A percentile compares a stretch with the other conserved stretches of the same genome.
Evolutionary conservation across 805 yeast genomes (phyloP).

Genomic region (Brettanomyces nanus): DNA sequence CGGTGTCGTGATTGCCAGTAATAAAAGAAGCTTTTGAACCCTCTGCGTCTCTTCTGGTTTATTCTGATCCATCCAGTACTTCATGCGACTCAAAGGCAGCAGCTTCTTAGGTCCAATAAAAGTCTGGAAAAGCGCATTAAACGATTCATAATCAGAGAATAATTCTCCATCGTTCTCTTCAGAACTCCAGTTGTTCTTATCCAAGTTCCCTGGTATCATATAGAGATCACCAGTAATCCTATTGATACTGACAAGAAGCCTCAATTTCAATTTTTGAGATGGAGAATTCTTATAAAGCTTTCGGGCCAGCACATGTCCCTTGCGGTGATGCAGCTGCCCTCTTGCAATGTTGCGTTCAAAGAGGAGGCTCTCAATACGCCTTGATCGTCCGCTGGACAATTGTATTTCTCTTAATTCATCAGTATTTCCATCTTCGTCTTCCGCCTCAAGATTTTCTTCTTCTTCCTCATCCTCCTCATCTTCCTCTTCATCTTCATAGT

Average conservation of each 20-base stretch:
- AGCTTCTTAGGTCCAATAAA: conserved; percentile 6
- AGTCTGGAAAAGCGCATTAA: conserved; percentile 15
- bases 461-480: conserved; percentile 23
- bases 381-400: conserved; percentile 24
- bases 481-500: conserved; percentile 21
- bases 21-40: conserved; percentile 19
- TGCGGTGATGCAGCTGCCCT: conserved; percentile 21
- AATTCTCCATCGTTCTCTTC: conserved; percentile 27
- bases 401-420: conserved; percentile 20
- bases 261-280: conserved; percentile 14
- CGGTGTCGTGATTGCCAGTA: conserved; percentile 22
- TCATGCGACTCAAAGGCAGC: conserved; percentile 7
- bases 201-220: conserved; percentile 26
- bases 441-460: conserved; percentile 20
- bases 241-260: conserved; percentile 22
- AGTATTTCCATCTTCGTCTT: conserved; percentile 12
- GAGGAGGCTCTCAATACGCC: conserved; percentile 22
- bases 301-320: conserved; percentile 18
- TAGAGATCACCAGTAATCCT: conserved; percentile 27
- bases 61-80: conserved; percentile 7
- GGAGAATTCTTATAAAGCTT: conserved; percentile 21
- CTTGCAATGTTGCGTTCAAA: conserved; percentile 19
- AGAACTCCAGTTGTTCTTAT: conserved; percentile 26
- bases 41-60: conserved; percentile 10
- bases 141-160: conserved; percentile 23